These are phyloP conservation scores for Choiromyces venosus DNA, from an alignment of 495 filamentous ascomycete species.

Conservation along the genomic window DNA sequence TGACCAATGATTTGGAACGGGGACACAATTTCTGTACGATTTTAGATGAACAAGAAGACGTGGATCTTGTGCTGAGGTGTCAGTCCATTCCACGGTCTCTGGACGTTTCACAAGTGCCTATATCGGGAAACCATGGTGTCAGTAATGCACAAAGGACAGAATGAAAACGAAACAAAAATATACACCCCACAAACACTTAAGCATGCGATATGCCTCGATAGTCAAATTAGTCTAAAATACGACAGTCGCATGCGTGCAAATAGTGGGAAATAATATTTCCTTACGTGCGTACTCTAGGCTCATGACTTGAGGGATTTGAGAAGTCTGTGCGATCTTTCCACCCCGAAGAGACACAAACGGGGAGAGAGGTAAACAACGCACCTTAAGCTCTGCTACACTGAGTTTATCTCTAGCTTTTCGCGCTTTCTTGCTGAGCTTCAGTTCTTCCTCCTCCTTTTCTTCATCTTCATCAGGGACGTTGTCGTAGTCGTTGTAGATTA, in stretches of 20 bases:
- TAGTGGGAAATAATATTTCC: constrained; percentile 3
- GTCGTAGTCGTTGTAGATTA: constrained; percentile 80
- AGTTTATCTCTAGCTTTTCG: constrained; percentile 84
- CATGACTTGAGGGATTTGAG: constrained; percentile 26
- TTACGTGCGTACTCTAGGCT: constrained; percentile 2
- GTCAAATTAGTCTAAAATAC: background rate
- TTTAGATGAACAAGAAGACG: constrained; percentile 89
- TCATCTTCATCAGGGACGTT: constrained; percentile 82
- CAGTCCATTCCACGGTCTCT: constrained; percentile 95
- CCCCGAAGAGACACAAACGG: constrained; percentile 8
- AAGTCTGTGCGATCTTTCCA: constrained; percentile 29
- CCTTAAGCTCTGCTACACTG: constrained; percentile 87
- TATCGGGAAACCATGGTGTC: background rate
- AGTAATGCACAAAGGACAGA: constrained; percentile 1
- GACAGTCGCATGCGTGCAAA: constrained; percentile 1
- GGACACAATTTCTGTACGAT: constrained; percentile 88
- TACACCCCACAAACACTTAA: constrained; percentile 1
- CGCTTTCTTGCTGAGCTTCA: constrained; percentile 85
- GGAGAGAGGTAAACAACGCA: constrained; percentile 18
- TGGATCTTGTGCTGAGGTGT: constrained; percentile 87
- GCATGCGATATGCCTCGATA: background rate
- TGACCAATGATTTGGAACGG: constrained; percentile 89
- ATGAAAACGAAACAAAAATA: background rate
- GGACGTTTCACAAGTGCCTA: constrained; percentile 76
- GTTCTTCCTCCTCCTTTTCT: constrained; percentile 58